These are phyloP conservation scores for Candolleomyces eurysporus DNA, from an alignment of 768 basidiomycete species.

Conservation along the genomic window DNA sequence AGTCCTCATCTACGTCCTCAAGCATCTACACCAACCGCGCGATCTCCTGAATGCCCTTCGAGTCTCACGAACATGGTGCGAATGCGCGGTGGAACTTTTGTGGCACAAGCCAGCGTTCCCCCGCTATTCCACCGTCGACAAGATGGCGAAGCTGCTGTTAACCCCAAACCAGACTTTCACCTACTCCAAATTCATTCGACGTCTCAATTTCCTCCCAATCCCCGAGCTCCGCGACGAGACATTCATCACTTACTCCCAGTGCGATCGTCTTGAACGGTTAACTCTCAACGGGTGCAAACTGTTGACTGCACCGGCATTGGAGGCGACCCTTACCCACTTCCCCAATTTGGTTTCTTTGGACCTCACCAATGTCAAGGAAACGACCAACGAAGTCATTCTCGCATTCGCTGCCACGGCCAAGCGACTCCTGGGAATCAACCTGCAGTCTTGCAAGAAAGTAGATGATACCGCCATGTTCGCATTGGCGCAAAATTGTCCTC, in stretches of 20 bases:
- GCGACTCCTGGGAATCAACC: constrained; percentile 88
- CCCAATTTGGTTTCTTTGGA: constrained; percentile 85
- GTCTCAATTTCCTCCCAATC: constrained; percentile 84
- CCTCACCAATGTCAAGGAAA: constrained; percentile 67
- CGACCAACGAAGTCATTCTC: constrained; percentile 69
- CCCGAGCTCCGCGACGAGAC: constrained; percentile 70
- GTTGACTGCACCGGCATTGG: constrained; percentile 63
- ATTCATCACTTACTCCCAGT: constrained; percentile 67
- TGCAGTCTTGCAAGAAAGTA: constrained; percentile 78
- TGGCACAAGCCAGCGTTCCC: constrained; percentile 90
- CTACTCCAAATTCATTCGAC: constrained; percentile 84
- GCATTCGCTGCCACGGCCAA: constrained; percentile 68
- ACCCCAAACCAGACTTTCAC: constrained; percentile 73
- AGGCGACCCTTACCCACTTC: constrained; percentile 63
- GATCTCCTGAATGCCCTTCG: constrained; percentile 76
- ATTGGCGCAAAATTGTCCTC: constrained; percentile 69
- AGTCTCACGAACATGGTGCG: constrained; percentile 92
- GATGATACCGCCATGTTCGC: constrained; percentile 77
- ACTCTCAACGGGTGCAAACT: constrained; percentile 78
- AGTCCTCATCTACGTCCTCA: constrained; percentile 89
- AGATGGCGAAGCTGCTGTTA: constrained; percentile 73
- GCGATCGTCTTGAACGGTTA: constrained; percentile 82
- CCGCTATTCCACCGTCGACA: constrained; percentile 65
- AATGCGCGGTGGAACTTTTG: constrained; percentile 90
- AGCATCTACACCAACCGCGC: constrained; percentile 68